Evolutionary conservation across 768 basidiomycete genomes (phyloP).

Genomic region (Boletus sensibilis): DNA sequence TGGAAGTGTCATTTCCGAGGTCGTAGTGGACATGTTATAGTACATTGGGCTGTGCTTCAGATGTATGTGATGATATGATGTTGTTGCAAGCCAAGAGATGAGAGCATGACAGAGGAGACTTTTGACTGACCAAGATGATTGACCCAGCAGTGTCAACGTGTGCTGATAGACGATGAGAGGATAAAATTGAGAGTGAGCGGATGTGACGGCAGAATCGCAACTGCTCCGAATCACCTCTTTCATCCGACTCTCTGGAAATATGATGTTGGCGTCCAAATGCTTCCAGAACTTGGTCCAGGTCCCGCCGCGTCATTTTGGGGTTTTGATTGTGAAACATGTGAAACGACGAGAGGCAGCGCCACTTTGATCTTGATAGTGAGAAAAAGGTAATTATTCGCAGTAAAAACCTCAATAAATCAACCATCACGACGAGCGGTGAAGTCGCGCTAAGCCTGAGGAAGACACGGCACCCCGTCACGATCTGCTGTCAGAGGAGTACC

Average conservation of each 20-base stretch:
- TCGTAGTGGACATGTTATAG: neutral
- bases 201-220: neutral
- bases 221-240: neutral
- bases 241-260: neutral
- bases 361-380: slow-evolving; percentile 9
- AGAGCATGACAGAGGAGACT: neutral
- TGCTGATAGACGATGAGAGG: neutral
- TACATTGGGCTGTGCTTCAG: neutral
- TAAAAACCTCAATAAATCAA: neutral
- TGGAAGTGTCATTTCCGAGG: slow-evolving; percentile 20
- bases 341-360: slow-evolving; percentile 8
- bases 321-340: slow-evolving; percentile 3
- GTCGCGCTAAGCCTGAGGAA: neutral
- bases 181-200: neutral
- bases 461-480: neutral
- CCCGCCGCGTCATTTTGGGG: slow-evolving; percentile 4
- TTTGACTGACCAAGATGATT: neutral
- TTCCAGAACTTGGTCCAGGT: neutral
- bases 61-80: neutral
- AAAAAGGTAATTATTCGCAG: neutral
- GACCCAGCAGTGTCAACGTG: neutral
- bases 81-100: neutral
- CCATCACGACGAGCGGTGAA: neutral
- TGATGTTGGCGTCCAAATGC: neutral
- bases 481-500: no score